Percentiles rank a stretch among this genome's conserved stretches.
These are phyloP conservation scores for Chrysoporthe cubensis DNA, from an alignment of 2,329 filamentous ascomycete genomes.

Conservation along the genomic window DNA sequence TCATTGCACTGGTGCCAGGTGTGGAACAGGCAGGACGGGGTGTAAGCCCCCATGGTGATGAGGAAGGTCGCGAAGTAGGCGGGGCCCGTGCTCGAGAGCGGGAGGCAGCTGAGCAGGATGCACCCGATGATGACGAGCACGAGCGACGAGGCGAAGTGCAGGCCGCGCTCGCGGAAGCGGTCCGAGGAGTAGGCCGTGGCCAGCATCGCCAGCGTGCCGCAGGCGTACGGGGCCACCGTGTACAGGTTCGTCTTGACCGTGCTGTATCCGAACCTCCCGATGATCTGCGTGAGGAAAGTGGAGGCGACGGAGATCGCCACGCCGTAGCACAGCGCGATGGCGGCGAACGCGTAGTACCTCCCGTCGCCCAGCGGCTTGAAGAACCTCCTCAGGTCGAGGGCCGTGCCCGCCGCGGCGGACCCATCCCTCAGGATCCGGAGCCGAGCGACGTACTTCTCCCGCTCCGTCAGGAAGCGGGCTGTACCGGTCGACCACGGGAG, in stretches of 20 bases:
- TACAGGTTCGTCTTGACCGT: conserved; percentile 73
- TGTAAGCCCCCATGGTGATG: conserved; percentile 6
- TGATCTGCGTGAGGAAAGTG: conserved; percentile 53
- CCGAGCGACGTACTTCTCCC: conserved; percentile 3
- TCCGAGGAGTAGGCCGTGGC: conserved; percentile 7
- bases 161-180: conserved; percentile 2
- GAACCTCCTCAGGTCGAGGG: background rate
- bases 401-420: background rate
- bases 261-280: conserved; percentile 51
- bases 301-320: conserved; percentile 1
- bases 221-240: conserved; percentile 79
- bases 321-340: conserved; percentile 14
- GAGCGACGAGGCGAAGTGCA: background rate
- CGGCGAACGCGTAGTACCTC: conserved; percentile 1
- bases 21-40: conserved; percentile 13
- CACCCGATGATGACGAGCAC: conserved; percentile 12
- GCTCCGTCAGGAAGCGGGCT: conserved; percentile 43
- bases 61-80: conserved; percentile 18
- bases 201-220: conserved; percentile 59
- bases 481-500: conserved; percentile 43
- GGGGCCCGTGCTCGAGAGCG: background rate
- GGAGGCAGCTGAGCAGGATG: conserved; percentile 9
- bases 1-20: conserved; percentile 17
- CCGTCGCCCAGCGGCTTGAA: conserved; percentile 4
- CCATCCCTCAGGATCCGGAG: conserved; percentile 5